Conservation (phyloP, 352 stramenopile species). For the Pythium aphanidermatum region DNA sequence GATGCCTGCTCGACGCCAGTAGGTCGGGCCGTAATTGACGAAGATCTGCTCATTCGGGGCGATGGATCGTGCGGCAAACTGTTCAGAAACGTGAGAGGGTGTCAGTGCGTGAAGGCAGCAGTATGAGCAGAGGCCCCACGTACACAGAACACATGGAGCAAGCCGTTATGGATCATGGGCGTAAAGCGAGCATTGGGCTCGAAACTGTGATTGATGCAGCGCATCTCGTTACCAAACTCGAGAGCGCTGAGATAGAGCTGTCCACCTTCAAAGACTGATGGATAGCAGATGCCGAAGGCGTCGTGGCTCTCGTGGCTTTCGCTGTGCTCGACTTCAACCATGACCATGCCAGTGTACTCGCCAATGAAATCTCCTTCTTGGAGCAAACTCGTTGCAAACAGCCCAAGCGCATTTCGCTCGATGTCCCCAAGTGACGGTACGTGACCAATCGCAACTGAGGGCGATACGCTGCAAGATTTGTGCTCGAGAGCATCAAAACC, state of each 20-base stretch:
- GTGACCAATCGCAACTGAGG: slow-evolving; percentile 48
- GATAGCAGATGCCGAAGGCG: slow-evolving; percentile 66
- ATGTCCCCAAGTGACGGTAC: slow-evolving; percentile 28
- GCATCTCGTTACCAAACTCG: slow-evolving; percentile 71
- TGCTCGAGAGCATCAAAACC: slow-evolving; percentile 32
- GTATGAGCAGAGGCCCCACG: slow-evolving; percentile 9
- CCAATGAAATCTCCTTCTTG: slow-evolving; percentile 37
- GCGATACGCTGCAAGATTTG: slow-evolving; percentile 20
- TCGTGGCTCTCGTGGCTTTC: slow-evolving; percentile 27
- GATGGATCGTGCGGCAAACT: slow-evolving; percentile 51
- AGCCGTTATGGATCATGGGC: slow-evolving; percentile 53
- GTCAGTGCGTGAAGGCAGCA: slow-evolving; percentile 1
- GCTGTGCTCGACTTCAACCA: slow-evolving; percentile 7
- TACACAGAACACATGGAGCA: slow-evolving; percentile 73
- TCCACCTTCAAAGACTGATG: slow-evolving; percentile 56
- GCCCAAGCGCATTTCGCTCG: slow-evolving; percentile 45
- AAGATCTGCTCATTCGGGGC: slow-evolving; percentile 53
- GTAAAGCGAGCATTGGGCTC: slow-evolving; percentile 52
- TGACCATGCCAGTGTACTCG: slow-evolving; percentile 63
- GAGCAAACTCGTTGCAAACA: slow-evolving; percentile 53
- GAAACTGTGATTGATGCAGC: slow-evolving; percentile 73
- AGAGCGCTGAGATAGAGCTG: slow-evolving; percentile 61
- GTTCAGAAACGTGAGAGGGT: slow-evolving; percentile 2
- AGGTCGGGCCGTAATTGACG: slow-evolving; percentile 63
- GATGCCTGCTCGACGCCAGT: slow-evolving; percentile 60